Percentiles rank a stretch among this genome's conserved stretches.
phyloP scores from a whole-genome alignment of 2,329 filamentous ascomycete species.

The Basipetospora chlamydospora region DNA sequence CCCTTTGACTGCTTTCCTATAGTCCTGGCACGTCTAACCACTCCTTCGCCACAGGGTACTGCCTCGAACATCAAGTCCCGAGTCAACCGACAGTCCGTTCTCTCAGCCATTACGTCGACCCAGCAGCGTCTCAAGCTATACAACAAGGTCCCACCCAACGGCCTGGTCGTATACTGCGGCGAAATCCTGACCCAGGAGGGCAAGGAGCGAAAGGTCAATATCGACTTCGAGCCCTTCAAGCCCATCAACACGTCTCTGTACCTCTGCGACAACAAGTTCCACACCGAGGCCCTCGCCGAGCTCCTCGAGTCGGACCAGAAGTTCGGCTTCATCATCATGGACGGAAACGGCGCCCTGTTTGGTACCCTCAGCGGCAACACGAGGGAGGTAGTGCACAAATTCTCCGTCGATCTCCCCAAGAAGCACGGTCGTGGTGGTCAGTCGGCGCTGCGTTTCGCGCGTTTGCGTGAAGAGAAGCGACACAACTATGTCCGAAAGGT shows the following conservation, averaged over 20 bases:
- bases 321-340: conserved; percentile 99
- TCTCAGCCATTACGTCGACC: conserved; percentile 96
- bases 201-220: conserved; percentile 99
- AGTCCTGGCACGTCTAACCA: conserved; percentile 1
- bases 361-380: conserved; percentile 96
- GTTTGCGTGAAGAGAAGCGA: conserved; percentile 97
- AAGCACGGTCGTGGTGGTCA: conserved; percentile 99
- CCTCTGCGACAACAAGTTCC: conserved; percentile 99
- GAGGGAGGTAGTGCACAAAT: conserved; percentile 92
- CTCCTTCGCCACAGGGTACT: conserved; percentile 52
- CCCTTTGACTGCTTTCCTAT: background rate
- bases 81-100: conserved; percentile 93
- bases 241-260: conserved; percentile 99
- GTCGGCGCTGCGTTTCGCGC: conserved; percentile 96
- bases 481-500: conserved; percentile 99
- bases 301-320: conserved; percentile 97
- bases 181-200: conserved; percentile 99
- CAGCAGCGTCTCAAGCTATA: conserved; percentile 98
- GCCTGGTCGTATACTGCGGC: conserved; percentile 96
- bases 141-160: conserved; percentile 96
- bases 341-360: conserved; percentile 95
- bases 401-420: conserved; percentile 96
- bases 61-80: conserved; percentile 99
- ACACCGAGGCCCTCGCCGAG: conserved; percentile 93
- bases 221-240: conserved; percentile 99